phyloP scores from a whole-genome alignment of 805 yeast species.

The Cyberlindnera subsufficiens region DNA sequence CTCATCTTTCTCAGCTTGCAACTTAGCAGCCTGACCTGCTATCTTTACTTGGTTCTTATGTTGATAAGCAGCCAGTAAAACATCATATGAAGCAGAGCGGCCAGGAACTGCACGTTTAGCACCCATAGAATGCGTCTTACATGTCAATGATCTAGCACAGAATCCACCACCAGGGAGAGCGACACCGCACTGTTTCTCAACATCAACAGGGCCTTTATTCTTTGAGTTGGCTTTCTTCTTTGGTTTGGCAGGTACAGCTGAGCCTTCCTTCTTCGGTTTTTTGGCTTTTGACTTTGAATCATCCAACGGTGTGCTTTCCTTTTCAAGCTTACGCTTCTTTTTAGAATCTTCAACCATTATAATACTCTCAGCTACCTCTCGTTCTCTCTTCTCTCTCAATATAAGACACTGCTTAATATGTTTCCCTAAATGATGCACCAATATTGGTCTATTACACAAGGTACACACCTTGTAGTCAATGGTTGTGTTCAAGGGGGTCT shows the following conservation, averaged over 20 bases:
- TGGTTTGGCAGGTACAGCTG: conserved; percentile 19
- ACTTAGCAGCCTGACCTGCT: conserved; percentile 77
- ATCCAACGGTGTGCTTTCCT: conserved; percentile 15
- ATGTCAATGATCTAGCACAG: conserved; percentile 93
- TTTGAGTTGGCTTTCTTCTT: conserved; percentile 44
- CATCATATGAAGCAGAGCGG: conserved; percentile 88
- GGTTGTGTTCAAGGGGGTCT: conserved; percentile 32
- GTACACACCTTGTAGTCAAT: conserved; percentile 42
- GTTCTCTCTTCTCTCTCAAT: conserved; percentile 24
- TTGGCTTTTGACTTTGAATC: conserved; percentile 9
- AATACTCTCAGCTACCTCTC: not conserved
- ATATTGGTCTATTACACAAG: conserved; percentile 39
- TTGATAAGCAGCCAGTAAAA: conserved; percentile 81
- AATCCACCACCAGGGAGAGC: conserved; percentile 89
- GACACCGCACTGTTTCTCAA: conserved; percentile 94
- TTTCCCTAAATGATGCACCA: conserved; percentile 29
- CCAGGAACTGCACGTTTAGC: conserved; percentile 95
- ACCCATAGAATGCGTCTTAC: conserved; percentile 98
- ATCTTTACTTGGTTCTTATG: conserved; percentile 86
- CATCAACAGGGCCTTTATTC: conserved; percentile 80
- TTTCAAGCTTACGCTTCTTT: conserved; percentile 16
- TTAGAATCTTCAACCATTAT: not conserved
- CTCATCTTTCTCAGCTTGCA: conserved; percentile 70
- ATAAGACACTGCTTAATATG: conserved; percentile 37
- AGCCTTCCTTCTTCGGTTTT: conserved; percentile 18